A percentile compares a stretch with the other conserved stretches of the same genome.
phyloP scores from a whole-genome alignment of 768 basidiomycete genomes.

The Suillus subalutaceus region DNA sequence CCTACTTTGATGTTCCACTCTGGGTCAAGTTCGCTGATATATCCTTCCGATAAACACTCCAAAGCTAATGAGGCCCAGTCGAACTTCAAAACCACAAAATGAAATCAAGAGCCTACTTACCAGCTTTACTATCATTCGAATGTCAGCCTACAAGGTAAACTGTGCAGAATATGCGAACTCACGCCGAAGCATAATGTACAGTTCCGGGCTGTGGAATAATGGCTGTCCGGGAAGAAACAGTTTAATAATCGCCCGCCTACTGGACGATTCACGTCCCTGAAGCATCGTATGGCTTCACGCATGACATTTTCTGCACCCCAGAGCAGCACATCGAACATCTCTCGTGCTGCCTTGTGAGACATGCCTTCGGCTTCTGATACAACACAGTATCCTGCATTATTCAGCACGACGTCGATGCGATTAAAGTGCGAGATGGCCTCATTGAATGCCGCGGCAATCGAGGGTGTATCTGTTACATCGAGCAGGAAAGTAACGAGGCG shows the following conservation, averaged over 20 bases:
- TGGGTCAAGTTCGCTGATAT: conserved; percentile 36
- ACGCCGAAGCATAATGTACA: conserved; percentile 32
- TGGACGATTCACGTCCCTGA: conserved; percentile 40
- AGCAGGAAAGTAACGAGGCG: conserved; percentile 43
- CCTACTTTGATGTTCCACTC: conserved; percentile 39
- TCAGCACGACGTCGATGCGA: conserved; percentile 48
- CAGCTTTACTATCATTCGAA: conserved; percentile 23
- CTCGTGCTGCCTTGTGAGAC: conserved; percentile 82
- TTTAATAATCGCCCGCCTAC: conserved; percentile 39
- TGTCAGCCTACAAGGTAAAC: conserved; percentile 12
- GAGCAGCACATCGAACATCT: conserved; percentile 41
- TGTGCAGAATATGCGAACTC: conserved; percentile 16
- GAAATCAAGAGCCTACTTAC: conserved; percentile 8
- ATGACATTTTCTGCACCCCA: conserved; percentile 38
- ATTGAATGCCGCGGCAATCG: conserved; percentile 40
- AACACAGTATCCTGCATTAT: conserved; percentile 42
- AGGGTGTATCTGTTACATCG: conserved; percentile 40
- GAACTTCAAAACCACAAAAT: background rate
- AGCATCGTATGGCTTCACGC: conserved; percentile 35
- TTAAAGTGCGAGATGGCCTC: conserved; percentile 37
- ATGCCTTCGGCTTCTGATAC: conserved; percentile 72
- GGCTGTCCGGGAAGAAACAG: conserved; percentile 34
- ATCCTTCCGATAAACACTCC: conserved; percentile 35
- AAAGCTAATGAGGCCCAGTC: conserved; percentile 27
- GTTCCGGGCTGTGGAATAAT: conserved; percentile 20